Evolutionary conservation across 1,284 basidiomycete genomes (phyloP).

Genomic region (Agaricales sp.): DNA sequence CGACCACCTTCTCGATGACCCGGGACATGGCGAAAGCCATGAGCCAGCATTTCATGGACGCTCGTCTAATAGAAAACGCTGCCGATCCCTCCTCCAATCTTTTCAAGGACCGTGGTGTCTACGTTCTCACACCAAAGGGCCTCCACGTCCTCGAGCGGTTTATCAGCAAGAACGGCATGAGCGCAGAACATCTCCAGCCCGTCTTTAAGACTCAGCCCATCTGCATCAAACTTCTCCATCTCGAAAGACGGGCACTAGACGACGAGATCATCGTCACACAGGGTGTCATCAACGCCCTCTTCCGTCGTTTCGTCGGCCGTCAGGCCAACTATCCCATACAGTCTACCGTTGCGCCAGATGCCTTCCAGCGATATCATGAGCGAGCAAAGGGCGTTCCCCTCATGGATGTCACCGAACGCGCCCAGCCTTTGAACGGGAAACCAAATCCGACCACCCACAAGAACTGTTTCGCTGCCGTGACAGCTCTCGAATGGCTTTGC

Average conservation of each 20-base stretch:
- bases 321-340: conserved; percentile 66
- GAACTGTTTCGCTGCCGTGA: conserved; percentile 79
- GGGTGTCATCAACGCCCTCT: conserved; percentile 89
- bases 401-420: conserved; percentile 56
- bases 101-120: conserved; percentile 98
- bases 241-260: conserved; percentile 86
- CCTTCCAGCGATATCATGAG: conserved; percentile 70
- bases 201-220: conserved; percentile 93
- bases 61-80: conserved; percentile 94
- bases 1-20: conserved; percentile 99
- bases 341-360: conserved; percentile 40
- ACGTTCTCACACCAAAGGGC: conserved; percentile 93
- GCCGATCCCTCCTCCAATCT: conserved; percentile 79
- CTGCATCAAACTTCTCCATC: conserved; percentile 95
- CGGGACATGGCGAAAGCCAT: conserved; percentile 99
- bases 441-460: conserved; percentile 40
- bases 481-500: conserved; percentile 92
- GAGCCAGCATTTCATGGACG: conserved; percentile 99
- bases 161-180: conserved; percentile 99
- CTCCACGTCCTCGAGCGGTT: conserved; percentile 98
- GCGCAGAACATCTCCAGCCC: conserved; percentile 81
- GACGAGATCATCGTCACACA: conserved; percentile 97
- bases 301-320: conserved; percentile 88
- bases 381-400: conserved; percentile 70
- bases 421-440: conserved; percentile 41